Base-by-base conservation (phyloP, 2,329 filamentous ascomycete genomes). In the Colletotrichum ledebouriae region DNA sequence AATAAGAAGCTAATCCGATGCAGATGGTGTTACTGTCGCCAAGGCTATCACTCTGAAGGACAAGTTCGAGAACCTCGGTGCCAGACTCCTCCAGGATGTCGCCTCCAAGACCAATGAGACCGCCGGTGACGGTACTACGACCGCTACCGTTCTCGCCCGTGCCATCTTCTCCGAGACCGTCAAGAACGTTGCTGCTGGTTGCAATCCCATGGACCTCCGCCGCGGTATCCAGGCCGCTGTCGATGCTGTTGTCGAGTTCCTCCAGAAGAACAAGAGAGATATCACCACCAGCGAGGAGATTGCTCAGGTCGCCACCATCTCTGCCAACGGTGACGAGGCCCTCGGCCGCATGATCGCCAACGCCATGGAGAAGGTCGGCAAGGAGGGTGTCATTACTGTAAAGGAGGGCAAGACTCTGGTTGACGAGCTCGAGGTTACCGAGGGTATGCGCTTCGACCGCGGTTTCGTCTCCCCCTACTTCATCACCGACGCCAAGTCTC, bases 401-500 rank as follows among this genome's bases (percentile, higher is more conserved):
- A 99, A 99, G 92, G 96, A 99, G 88, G 96, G 96, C 80, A 99
- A 98, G 92, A 98, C 96, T 70, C 91, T 97, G 79, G 90, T 93
- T 77, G 96, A 99, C 76, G 96, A 99, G 89, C 92, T 99, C 64
- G 96, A 99, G 86, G 91, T 99, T 71, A 99, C 96, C 69, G 96
- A 99, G 91, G 96, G 96, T 81, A 99, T 99, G 96, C 94, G 96
- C 83, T 99, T 99, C 85, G 96, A 99, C 89, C 95, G 96, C 78
- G 96, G 96, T 72, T 99, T 92, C 83, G 95, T 97, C 79, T 99
- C 96, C 29, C 94, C 96, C 75, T 99, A 99, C 91, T 99, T 99
- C 88, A 99, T 99, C 87, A 99, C 96, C 86, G 96, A 99, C 78
- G 86, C 94, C 89, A 99, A 99, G 91, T 83, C 94, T 69, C 94